phyloP scores from a whole-genome alignment of 768 basidiomycete genomes.

The Lanmaoa pseudosensibilis region DNA sequence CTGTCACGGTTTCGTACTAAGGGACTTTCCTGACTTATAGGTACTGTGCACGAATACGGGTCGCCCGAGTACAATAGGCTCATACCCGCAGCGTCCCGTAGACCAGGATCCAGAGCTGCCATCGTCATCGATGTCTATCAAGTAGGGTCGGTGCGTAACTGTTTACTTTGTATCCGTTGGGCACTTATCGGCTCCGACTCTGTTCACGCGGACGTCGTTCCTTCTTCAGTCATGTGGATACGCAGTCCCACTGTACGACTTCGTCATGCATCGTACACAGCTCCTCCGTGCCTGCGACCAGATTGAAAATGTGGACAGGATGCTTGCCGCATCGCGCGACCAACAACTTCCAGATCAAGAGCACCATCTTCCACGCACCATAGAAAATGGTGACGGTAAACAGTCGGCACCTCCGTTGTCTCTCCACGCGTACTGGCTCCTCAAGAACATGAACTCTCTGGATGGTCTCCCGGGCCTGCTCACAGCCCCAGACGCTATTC shows the following conservation, averaged over 20 bases:
- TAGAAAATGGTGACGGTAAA: background rate
- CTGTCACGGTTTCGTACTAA: background rate
- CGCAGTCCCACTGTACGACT: slow-evolving; percentile 61
- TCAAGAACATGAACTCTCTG: slow-evolving; percentile 49
- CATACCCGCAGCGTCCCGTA: slow-evolving; percentile 46
- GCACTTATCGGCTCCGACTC: background rate
- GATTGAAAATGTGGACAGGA: slow-evolving; percentile 44
- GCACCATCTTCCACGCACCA: background rate
- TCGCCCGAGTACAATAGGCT: slow-evolving; percentile 57
- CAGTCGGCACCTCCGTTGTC: slow-evolving; percentile 32
- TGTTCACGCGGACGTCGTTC: background rate
- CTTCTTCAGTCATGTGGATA: slow-evolving; percentile 63
- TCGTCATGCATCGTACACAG: slow-evolving; percentile 54
- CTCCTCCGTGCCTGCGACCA: slow-evolving; percentile 42
- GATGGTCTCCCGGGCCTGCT: slow-evolving; percentile 58
- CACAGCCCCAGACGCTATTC: slow-evolving; percentile 23
- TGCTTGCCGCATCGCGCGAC: slow-evolving; percentile 4
- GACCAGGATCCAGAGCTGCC: slow-evolving; percentile 58
- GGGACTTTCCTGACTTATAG: slow-evolving; percentile 30
- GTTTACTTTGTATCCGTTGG: background rate
- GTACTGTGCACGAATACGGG: slow-evolving; percentile 62
- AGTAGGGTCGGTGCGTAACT: slow-evolving; percentile 45
- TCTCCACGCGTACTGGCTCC: slow-evolving; percentile 53
- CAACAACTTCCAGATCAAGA: background rate
- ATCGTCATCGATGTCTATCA: slow-evolving; percentile 62